Percentiles rank a stretch among this genome's conserved stretches.
Conservation (phyloP, 164 flowering plant genomes). For the Paratinospora sagittata region DNA sequence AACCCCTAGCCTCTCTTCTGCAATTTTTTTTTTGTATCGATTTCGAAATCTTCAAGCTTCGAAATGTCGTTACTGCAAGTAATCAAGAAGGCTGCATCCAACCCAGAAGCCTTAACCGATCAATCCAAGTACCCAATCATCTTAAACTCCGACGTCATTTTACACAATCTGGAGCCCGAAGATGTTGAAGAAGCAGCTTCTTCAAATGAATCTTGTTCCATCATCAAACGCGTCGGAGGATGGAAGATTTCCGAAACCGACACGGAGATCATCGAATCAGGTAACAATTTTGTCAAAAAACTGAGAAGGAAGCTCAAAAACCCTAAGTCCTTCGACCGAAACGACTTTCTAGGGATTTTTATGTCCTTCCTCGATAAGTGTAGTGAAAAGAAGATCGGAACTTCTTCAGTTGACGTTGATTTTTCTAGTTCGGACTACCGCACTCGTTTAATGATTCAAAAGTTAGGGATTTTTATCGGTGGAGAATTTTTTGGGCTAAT, state of each 20-base stretch:
- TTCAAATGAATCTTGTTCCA: constrained; percentile 19
- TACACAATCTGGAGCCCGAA: constrained; percentile 40
- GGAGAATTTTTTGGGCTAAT: constrained; percentile 42
- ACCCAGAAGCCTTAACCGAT: background rate
- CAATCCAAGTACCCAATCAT: constrained; percentile 5
- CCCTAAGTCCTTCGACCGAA: constrained; percentile 25
- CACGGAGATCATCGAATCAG: constrained; percentile 30
- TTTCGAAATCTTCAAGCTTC: background rate
- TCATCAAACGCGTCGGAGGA: constrained; percentile 43
- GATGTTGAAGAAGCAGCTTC: too few species aligned
- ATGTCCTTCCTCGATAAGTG: constrained; percentile 41
- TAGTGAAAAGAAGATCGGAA: constrained; percentile 25
- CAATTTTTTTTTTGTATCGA: background rate
- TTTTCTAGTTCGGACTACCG: constrained; percentile 22
- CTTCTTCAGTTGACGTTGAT: constrained; percentile 21
- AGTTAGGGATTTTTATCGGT: constrained; percentile 46
- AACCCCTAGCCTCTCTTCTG: background rate
- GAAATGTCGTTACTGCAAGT: background rate
- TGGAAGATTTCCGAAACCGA: constrained; percentile 55
- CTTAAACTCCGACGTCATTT: constrained; percentile 3
- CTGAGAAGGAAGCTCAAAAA: constrained; percentile 49
- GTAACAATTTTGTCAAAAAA: constrained; percentile 31
- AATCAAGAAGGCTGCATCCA: background rate
- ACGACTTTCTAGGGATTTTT: constrained; percentile 37
- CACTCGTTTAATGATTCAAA: constrained; percentile 33